phyloP scores from a whole-genome alignment of 2,329 filamentous ascomycete species.

The Elsinoe fawcettii region DNA sequence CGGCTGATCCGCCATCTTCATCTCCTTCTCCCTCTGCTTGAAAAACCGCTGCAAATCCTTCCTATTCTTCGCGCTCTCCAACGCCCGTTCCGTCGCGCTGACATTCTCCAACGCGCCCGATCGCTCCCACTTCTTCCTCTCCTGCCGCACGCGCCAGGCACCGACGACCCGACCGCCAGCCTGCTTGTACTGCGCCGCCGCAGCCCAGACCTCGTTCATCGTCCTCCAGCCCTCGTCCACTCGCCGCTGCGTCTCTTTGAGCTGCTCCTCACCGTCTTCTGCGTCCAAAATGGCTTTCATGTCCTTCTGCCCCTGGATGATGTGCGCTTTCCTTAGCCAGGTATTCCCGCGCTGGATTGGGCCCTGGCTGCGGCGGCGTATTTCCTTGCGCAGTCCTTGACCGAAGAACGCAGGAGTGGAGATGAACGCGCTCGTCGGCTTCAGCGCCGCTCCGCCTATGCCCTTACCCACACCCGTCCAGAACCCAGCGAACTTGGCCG shows the following conservation, averaged over 20 bases:
- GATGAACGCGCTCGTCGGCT: slow-evolving; percentile 61
- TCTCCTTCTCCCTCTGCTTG: slow-evolving; percentile 23
- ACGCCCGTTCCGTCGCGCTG: slow-evolving; percentile 24
- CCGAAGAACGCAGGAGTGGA: slow-evolving; percentile 72
- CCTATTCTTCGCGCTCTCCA: slow-evolving; percentile 23
- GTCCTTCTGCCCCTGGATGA: slow-evolving; percentile 28
- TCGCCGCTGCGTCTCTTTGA: slow-evolving; percentile 19
- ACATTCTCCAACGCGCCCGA: slow-evolving; percentile 30
- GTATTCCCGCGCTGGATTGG: slow-evolving; percentile 19
- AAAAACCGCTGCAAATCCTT: slow-evolving; percentile 27
- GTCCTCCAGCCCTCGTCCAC: slow-evolving; percentile 27
- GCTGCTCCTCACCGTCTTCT: slow-evolving; percentile 16
- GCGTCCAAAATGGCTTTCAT: slow-evolving; percentile 19
- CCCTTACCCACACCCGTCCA: slow-evolving; percentile 66
- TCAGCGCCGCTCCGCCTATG: slow-evolving; percentile 70
- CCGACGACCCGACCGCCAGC: slow-evolving; percentile 21
- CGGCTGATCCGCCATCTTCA: slow-evolving; percentile 24
- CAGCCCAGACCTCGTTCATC: slow-evolving; percentile 28
- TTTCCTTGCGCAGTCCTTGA: slow-evolving; percentile 72
- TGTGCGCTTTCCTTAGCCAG: slow-evolving; percentile 23
- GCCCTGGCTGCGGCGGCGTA: slow-evolving; percentile 47
- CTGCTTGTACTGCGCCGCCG: slow-evolving; percentile 21
- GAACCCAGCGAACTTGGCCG: slow-evolving; percentile 26
- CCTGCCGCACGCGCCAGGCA: slow-evolving; percentile 22
- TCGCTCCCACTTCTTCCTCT: slow-evolving; percentile 25